Base-by-base conservation (phyloP, 2,329 filamentous ascomycete species). In the Talaromyces sp. region DNA sequence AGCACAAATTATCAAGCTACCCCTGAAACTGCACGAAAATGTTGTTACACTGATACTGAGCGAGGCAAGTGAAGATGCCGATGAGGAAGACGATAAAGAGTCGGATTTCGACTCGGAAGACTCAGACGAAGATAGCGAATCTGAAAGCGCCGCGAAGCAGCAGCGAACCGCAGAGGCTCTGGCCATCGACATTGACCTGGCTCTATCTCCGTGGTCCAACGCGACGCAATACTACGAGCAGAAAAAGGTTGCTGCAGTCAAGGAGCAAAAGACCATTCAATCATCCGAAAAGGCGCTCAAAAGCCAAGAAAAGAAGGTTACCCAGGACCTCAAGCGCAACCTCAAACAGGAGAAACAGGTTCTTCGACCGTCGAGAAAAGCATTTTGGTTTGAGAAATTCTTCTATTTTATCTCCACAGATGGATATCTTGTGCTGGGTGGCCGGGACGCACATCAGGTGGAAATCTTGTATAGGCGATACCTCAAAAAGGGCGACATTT, bases 301-400 rank as follows among this genome's bases (percentile, higher is more conserved):
- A 74, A 96, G 87, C 66, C 91, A 93, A 7, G 91, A 96, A 71
- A 88, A 89, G 69, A 97, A 96, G 76, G 93, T 98, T 24, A 82
- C 84, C 4, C 86, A 90, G 13, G 91, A 96, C 71, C 80, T 98
- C 24, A 96, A 90, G 76, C 93, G 92, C 69, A 89, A 87, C 0
- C 75, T 98, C 60, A 96, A 96, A 77, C 89, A 95, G 70, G 95
- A 98, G 75, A 97, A 96, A 73, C 88, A 91, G 21, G 80, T 96
- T 1, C 78, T 98, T 10, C 87, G 93, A 52, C 91, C 89, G 0
- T 88, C 96, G 9, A 85, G 95, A 59, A 89, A 87, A 69, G 89
- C 88, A 65, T 84, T 93, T 68, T 99, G 95, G 95, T 99, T 97
- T 67, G 95, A 99, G 70, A 99, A 99, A 75, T 99, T 96, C 69